Conservation (phyloP, 2,329 filamentous ascomycete genomes). For the Parastagonospora avenae region DNA sequence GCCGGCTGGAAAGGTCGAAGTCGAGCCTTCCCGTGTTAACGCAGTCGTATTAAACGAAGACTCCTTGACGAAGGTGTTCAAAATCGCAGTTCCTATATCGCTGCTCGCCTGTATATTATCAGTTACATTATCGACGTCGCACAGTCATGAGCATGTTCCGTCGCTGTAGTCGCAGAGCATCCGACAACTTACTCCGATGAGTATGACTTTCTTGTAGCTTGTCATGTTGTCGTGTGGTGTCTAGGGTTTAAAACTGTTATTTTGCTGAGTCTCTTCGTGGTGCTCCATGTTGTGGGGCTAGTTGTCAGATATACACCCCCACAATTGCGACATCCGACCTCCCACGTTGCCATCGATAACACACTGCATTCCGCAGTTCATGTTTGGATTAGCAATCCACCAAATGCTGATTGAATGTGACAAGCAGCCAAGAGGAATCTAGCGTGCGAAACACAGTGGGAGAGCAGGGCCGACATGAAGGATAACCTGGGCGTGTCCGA, state of each 20-base stretch:
- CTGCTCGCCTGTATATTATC: constrained; percentile 40
- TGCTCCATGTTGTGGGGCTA: neutral
- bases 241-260: neutral
- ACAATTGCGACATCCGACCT: no score
- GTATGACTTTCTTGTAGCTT: constrained; percentile 50
- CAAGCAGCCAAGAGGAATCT: no score
- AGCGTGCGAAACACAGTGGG: no score
- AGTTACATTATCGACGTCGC: constrained; percentile 4
- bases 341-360: no score
- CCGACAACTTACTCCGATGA: constrained; percentile 47
- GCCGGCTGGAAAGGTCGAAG: constrained; percentile 45
- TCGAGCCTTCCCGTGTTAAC: constrained; percentile 58
- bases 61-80: constrained; percentile 47
- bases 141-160: neutral
- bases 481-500: no score
- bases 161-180: constrained; percentile 4
- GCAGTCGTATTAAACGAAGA: constrained; percentile 61
- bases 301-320: neutral
- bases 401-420: no score
- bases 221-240: constrained; percentile 3
- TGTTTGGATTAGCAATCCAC: no score
- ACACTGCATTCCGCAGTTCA: no score
- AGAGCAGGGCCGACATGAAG: no score
- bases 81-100: constrained; percentile 51
- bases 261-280: neutral